Conservation (phyloP, 306 rosid species). For the Acacia acuminata region DNA sequence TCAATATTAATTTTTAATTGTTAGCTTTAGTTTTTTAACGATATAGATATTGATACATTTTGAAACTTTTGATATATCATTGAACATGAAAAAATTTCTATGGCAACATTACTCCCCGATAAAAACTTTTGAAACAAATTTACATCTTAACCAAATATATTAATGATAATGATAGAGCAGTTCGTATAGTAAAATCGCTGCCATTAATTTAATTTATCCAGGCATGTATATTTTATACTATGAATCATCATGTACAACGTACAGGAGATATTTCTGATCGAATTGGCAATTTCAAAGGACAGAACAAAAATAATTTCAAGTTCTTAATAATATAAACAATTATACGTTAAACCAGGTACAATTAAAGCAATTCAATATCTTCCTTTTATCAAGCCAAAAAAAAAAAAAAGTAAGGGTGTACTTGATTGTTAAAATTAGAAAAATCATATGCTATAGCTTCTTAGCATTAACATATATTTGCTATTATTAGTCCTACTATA, state of each 20-base stretch:
- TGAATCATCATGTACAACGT: background rate
- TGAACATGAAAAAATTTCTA: no score
- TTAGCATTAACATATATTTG: background rate
- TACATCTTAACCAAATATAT: no score
- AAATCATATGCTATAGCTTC: background rate
- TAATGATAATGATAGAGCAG: no score
- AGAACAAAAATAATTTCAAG: no score
- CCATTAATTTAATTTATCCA: no score
- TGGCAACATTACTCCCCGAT: accelerated
- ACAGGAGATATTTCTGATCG: background rate
- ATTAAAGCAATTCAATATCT: background rate
- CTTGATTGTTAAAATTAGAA: background rate
- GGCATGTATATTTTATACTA: background rate
- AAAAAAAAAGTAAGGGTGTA: background rate
- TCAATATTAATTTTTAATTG: no score
- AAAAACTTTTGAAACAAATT: no score
- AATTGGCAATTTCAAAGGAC: background rate
- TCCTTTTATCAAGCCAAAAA: background rate
- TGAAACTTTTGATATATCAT: accelerated
- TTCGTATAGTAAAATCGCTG: no score
- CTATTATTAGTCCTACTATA: background rate
- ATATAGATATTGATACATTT: no score
- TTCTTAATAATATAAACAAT: no score
- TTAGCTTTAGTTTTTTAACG: no score
- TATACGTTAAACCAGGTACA: background rate